Percentiles rank a stretch among this genome's conserved stretches.
Evolutionary conservation across 345 rosid genomes (phyloP).

Genomic region (Erysimum cheiranthoides): DNA sequence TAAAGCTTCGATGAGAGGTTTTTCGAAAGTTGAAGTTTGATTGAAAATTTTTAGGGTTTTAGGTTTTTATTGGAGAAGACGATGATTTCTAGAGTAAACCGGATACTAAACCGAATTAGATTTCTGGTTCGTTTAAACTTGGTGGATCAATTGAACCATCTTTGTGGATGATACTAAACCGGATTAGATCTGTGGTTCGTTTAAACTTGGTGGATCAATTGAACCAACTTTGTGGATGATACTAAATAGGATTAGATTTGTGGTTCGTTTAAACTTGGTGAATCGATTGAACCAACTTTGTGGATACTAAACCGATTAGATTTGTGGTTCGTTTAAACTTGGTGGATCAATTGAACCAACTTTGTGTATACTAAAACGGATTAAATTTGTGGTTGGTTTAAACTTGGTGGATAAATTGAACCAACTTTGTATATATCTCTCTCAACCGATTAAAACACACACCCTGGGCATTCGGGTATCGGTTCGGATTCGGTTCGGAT

Average conservation of each 20-base stretch:
- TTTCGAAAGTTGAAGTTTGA: neutral
- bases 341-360: too few species aligned
- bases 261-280: slow-evolving; percentile 1
- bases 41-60: slow-evolving; percentile 34
- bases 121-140: slow-evolving; percentile 19
- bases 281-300: too few species aligned
- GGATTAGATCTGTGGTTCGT: too few species aligned
- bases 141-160: neutral
- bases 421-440: neutral
- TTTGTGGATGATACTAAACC: neutral
- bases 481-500: too few species aligned
- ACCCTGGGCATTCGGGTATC: too few species aligned
- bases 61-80: slow-evolving; percentile 18
- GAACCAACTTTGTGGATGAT: neutral
- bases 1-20: neutral
- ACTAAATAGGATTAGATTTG: slow-evolving; percentile 1
- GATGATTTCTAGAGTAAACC: neutral
- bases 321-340: too few species aligned
- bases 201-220: too few species aligned
- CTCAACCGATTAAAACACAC: too few species aligned
- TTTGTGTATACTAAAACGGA: slow-evolving; percentile 21
- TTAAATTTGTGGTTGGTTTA: neutral
- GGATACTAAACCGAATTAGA: slow-evolving; percentile 1
- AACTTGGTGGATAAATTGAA: neutral
- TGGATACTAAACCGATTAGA: too few species aligned